Conservation (phyloP, 768 basidiomycete species). For the Rhizopogon rudus region DNA sequence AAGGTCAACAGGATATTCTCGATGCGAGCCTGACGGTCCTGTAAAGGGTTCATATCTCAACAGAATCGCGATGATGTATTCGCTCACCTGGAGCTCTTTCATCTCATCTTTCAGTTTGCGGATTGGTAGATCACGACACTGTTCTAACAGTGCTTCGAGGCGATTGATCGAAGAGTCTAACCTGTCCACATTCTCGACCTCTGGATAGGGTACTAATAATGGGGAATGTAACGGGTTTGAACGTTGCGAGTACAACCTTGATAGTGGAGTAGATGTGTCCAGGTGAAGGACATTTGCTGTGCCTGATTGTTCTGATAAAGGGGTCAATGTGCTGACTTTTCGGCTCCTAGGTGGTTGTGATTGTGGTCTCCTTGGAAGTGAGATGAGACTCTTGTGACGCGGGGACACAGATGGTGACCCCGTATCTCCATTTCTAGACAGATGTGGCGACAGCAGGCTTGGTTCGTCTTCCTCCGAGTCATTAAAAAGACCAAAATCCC, state of each 20-base stretch:
- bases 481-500: constrained; percentile 44
- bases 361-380: constrained; percentile 8
- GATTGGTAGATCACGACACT: constrained; percentile 59
- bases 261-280: constrained; percentile 23
- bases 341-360: constrained; percentile 12
- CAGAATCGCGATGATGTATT: neutral
- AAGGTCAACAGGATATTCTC: constrained; percentile 66
- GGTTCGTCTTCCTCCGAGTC: constrained; percentile 42
- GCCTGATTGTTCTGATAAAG: constrained; percentile 25
- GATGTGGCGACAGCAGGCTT: constrained; percentile 6
- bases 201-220: constrained; percentile 7
- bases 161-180: constrained; percentile 44
- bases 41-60: constrained; percentile 2
- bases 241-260: constrained; percentile 19
- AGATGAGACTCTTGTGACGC: neutral
- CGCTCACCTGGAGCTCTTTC: constrained; percentile 71
- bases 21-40: constrained; percentile 77
- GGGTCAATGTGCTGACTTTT: constrained; percentile 21
- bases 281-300: constrained; percentile 23
- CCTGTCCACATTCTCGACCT: constrained; percentile 20
- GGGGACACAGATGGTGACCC: constrained; percentile 9
- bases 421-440: constrained; percentile 6
- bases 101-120: constrained; percentile 70
- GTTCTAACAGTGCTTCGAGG: constrained; percentile 60
- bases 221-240: neutral